phyloP scores from a whole-genome alignment of 148 eudicot species.

The Rhododendron williamsianum region DNA sequence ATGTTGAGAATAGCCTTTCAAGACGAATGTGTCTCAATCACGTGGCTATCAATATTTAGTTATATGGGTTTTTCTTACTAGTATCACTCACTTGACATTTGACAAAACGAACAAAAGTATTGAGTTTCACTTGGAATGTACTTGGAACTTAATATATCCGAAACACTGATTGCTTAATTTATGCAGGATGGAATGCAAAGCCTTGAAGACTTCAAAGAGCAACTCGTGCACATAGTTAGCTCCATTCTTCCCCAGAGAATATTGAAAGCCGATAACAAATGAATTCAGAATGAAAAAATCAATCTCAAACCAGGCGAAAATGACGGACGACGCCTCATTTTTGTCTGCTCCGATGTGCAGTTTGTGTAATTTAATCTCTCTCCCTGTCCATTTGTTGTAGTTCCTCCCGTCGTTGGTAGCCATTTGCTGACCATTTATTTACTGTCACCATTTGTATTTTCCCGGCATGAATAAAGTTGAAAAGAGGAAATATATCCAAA shows the following conservation, averaged over 20 bases:
- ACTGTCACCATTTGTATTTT: conserved; percentile 26
- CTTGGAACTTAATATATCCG: background rate
- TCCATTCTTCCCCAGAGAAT: background rate
- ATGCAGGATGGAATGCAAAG: background rate
- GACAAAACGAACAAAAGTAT: too few relatives aligned
- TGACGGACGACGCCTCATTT: background rate
- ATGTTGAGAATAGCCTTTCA: background rate
- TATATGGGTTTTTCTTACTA: background rate
- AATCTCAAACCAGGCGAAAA: background rate
- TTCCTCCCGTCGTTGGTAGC: conserved; percentile 1
- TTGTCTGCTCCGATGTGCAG: background rate
- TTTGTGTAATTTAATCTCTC: conserved; percentile 1
- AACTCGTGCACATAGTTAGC: conserved; percentile 2
- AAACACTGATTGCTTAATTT: background rate
- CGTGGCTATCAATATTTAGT: background rate
- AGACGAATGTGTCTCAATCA: background rate
- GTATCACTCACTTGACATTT: background rate
- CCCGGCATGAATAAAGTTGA: conserved; percentile 12
- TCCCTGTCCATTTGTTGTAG: conserved; percentile 17
- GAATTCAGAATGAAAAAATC: background rate
- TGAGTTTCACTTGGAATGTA: background rate
- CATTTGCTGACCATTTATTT: conserved; percentile 14
- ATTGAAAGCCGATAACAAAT: background rate
- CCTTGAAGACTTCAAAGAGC: background rate
- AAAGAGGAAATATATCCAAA: conserved; percentile 11